Evolutionary conservation across 2,329 filamentous ascomycete genomes (phyloP), one percentile per base, ranked within the genome.

Genomic region (Calonectria pseudoturangicola): DNA sequence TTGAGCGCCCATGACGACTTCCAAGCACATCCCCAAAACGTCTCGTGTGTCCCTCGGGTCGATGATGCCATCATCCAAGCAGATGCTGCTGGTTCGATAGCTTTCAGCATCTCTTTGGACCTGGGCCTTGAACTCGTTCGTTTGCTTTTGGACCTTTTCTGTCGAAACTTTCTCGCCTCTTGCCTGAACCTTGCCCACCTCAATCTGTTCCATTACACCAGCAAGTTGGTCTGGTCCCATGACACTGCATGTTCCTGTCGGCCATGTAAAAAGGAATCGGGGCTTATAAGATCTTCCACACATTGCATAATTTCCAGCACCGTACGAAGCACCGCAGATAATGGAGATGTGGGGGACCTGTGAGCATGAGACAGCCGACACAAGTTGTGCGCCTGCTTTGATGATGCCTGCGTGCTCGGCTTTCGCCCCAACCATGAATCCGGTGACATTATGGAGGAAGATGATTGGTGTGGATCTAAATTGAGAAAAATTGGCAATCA

Each of bases 251-350:
- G 64, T 70, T 12, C 77, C 77, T 0, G 68, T 76, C 0, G 77
- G 77, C 77, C 77, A 79, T 3, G 77, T 77, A 39, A 75, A 75
- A 25, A 87, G 70, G 66, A 87, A 87, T 0, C 85, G 82, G 0
- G 86, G 86, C 25, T 78, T 78, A 73, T 86, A 87, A 2, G 84
- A 66, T 25, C 85, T 70, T 1, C 86, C 86, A 68, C 85, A 87
- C 86, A 87, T 87, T 30, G 85, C 86, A 71, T 87, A 87, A 72
- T 87, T 87, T 0, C 86, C 86, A 3, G 86, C 86, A 0, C 86
- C 86, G 64, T 87, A 87, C 0, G 85, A 87, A 0, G 86, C 83
- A 0, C 86, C 86, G 13, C 85, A 66, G 45, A 87, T 86, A 64
- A 88, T 81, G 27, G 81, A 84, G 66, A 88, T 87, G 73, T 86